A percentile compares a stretch with the other conserved stretches of the same genome.
Conservation (phyloP, 129 eudicot genomes). For the Escallonia herrerae region DNA sequence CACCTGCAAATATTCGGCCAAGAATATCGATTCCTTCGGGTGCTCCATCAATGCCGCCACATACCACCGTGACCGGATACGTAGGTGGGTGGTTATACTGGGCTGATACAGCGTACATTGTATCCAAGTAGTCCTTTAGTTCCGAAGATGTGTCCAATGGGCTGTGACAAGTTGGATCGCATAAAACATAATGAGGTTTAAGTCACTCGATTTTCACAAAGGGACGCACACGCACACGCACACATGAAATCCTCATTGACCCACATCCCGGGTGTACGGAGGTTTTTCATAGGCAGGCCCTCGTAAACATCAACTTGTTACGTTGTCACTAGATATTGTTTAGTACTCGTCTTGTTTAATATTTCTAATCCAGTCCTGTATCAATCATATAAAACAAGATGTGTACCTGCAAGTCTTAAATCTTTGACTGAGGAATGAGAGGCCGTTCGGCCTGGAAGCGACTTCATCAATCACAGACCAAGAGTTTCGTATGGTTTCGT, state of each 20-base stretch:
- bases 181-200: neutral
- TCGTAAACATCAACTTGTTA: no score
- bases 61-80: conserved; percentile 42
- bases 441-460: conserved; percentile 53
- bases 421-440: conserved; percentile 40
- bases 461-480: conserved; percentile 61
- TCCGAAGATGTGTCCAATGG: conserved; percentile 24
- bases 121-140: conserved; percentile 37
- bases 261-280: no score
- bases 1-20: conserved; percentile 48
- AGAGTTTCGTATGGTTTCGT: conserved; percentile 46
- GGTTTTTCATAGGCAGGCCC: no score
- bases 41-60: conserved; percentile 55
- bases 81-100: conserved; percentile 52
- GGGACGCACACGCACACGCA: no score
- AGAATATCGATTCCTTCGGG: conserved; percentile 37
- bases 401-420: conserved; percentile 61
- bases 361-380: no score
- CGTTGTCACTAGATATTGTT: no score
- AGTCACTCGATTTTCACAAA: neutral
- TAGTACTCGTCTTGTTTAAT: no score
- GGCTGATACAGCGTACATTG: conserved; percentile 37
- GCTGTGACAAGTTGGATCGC: conserved; percentile 15
- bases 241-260: no score
- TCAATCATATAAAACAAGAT: no score